Evolutionary conservation across 257 asterid species (phyloP).

Genomic region (Nemophila menziesii): DNA sequence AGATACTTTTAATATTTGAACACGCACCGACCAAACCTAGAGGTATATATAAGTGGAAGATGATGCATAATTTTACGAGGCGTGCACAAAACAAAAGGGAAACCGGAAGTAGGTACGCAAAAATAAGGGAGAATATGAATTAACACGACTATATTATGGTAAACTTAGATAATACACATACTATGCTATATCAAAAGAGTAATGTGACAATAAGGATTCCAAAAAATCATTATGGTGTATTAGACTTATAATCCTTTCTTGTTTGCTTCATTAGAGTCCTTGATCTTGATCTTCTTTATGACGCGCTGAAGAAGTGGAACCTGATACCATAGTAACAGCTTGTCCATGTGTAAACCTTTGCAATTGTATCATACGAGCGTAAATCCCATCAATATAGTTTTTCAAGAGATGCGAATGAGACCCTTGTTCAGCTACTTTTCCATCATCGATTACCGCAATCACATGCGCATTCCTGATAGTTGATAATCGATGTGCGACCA

Average conservation of each 20-base stretch:
- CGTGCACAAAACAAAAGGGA: neutral
- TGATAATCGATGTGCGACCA: conserved; percentile 72
- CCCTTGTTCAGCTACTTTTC: conserved; percentile 81
- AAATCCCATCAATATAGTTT: conserved; percentile 51
- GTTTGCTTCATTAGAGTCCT: conserved; percentile 11
- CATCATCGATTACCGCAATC: conserved; percentile 76
- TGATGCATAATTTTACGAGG: too few relatives aligned
- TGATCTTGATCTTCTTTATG: conserved; percentile 28
- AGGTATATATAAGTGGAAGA: too few relatives aligned
- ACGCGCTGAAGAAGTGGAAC: conserved; percentile 38
- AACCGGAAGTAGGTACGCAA: neutral
- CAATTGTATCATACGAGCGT: conserved; percentile 72
- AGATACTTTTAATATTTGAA: too few relatives aligned
- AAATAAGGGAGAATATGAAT: neutral
- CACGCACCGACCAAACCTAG: too few relatives aligned
- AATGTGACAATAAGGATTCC: conserved; percentile 13
- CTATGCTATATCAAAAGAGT: conserved; percentile 37
- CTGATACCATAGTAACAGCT: conserved; percentile 38
- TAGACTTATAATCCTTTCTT: conserved; percentile 9
- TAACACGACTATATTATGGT: conserved; percentile 1
- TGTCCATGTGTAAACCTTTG: conserved; percentile 65
- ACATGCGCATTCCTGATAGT: conserved; percentile 62
- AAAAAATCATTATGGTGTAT: conserved; percentile 21
- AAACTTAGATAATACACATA: conserved; percentile 20
- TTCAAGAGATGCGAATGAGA: conserved; percentile 76